Evolutionary conservation across 148 eudicot species (phyloP), one percentile per base, ranked within the genome.

Genomic region (Vaccinium myrtillus): DNA sequence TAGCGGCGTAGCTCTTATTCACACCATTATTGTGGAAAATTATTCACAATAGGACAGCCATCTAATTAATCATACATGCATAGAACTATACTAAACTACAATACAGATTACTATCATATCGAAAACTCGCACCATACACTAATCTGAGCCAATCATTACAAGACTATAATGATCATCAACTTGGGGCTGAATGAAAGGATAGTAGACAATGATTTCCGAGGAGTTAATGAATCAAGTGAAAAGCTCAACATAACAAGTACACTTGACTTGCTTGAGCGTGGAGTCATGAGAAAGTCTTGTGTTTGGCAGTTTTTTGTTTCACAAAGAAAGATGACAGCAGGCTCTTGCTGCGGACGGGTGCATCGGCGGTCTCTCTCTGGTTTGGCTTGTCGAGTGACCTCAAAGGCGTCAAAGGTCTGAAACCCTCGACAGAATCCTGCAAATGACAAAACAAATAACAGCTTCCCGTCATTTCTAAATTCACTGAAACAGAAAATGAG

Each of bases 321-420:
- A 87, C 94, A 85, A 94, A 95, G 91, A 95, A 92, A 11, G 95
- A 86, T 7, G 97, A 94, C 5, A 95, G 88, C 90, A 94, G 63
- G 80, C 94, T 92, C 90, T 86, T 95, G 80, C 89, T 91, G 65
- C 95, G 98, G 81, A 85, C 73, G 83, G 96, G 95, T 51, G 92
- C 90, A 39, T 83, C 88, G 16, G 88, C 81, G 11, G 87, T 86
- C 61, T 87, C 87, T 18, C 86, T 88, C 82, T 80, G 83, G 46
- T 86, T 78, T 51, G 82, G 83, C 82, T 89, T 91, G 46, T 87
- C 92, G 58, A 85, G 88, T 51, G 95, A 91, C 86, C 90, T 87
- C 86, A 86, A 89, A 51, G 92, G 92, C 39, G 91, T 83, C 80
- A 86, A 43, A 23, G 88, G 85, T 89, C 87, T 94, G 54, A 90